These are phyloP conservation scores for Arthrobotrys sphaeroides DNA, from an alignment of 2,329 filamentous ascomycete species.

Conservation along the genomic window DNA sequence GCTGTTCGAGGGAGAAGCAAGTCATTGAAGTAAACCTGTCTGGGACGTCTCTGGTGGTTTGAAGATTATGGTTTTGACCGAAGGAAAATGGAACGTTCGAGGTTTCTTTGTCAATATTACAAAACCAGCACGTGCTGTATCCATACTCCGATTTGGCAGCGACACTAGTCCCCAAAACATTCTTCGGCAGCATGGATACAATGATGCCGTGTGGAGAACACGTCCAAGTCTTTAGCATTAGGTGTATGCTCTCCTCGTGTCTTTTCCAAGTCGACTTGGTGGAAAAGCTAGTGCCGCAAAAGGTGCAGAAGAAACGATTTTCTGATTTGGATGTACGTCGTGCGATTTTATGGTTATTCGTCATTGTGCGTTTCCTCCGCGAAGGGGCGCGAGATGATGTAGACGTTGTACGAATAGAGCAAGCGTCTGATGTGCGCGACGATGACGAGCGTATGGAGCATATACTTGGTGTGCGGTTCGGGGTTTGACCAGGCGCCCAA, in stretches of 20 bases:
- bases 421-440: slow-evolving; percentile 28
- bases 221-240: slow-evolving; percentile 51
- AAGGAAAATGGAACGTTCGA: slow-evolving; percentile 40
- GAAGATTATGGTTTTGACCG: slow-evolving; percentile 18
- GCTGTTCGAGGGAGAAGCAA: slow-evolving; percentile 38
- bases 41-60: slow-evolving; percentile 19
- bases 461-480: slow-evolving; percentile 27
- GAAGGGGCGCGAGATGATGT: slow-evolving; percentile 44
- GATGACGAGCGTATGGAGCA: slow-evolving; percentile 41
- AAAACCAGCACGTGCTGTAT: slow-evolving; percentile 48
- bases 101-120: slow-evolving; percentile 34
- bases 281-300: slow-evolving; percentile 50
- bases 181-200: slow-evolving; percentile 27
- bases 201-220: slow-evolving; percentile 41
- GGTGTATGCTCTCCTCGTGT: slow-evolving; percentile 47
- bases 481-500: neutral
- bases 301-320: slow-evolving; percentile 50
- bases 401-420: slow-evolving; percentile 35
- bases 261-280: slow-evolving; percentile 53
- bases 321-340: slow-evolving; percentile 39
- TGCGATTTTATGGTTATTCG: slow-evolving; percentile 42
- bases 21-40: slow-evolving; percentile 36
- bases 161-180: neutral
- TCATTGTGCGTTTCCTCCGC: slow-evolving; percentile 49
- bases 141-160: neutral